phyloP scores from a whole-genome alignment of 768 basidiomycete species.

The Lentinula sp. region DNA sequence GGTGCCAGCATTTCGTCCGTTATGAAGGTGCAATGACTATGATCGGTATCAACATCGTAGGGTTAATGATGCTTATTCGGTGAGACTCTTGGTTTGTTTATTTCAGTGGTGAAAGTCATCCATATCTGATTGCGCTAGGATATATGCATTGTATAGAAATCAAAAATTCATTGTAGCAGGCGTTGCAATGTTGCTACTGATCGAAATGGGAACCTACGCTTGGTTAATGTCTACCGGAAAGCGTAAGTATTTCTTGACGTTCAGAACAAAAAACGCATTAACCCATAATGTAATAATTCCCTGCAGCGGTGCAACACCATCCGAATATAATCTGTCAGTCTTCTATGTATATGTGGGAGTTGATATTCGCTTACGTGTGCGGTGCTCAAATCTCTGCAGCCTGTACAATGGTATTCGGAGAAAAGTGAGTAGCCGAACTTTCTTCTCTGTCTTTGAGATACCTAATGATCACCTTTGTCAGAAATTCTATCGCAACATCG shows the following conservation, averaged over 20 bases:
- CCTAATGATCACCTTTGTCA: neutral
- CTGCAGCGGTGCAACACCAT: neutral
- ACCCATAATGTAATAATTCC: neutral
- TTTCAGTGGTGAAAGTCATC: too few relatives aligned
- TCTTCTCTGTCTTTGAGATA: neutral
- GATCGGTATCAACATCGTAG: slow-evolving; percentile 1
- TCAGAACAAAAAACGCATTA: neutral
- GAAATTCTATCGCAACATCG: neutral
- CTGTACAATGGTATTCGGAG: slow-evolving; percentile 3
- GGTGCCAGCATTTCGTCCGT: slow-evolving; percentile 1
- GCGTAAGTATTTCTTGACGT: neutral
- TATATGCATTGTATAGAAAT: neutral
- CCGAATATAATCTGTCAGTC: neutral
- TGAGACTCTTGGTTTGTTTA: neutral
- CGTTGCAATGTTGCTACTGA: neutral
- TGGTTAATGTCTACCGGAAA: neutral
- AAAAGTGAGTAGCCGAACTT: neutral
- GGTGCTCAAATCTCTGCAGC: neutral
- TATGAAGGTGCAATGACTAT: slow-evolving; percentile 3
- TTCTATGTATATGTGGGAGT: neutral
- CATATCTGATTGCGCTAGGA: neutral
- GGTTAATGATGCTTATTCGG: slow-evolving; percentile 2
- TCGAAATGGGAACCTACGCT: neutral
- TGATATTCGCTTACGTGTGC: neutral
- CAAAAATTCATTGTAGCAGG: neutral